Percentiles rank a stretch among this genome's conserved stretches.
Evolutionary conservation across 2,329 filamentous ascomycete species (phyloP).

Genomic region (Teratosphaeria gauchensis): DNA sequence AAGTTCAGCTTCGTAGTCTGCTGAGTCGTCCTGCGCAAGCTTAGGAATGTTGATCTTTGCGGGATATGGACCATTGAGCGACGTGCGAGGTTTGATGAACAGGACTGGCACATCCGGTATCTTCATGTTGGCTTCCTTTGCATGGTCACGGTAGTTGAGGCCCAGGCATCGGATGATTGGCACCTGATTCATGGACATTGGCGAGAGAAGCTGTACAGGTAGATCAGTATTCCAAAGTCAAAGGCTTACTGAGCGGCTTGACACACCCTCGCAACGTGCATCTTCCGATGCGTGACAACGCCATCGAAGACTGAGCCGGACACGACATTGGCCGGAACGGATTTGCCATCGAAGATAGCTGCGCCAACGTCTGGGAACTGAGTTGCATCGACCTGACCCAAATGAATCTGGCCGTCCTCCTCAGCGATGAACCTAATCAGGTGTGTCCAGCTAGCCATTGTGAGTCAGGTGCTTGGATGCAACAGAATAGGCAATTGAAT

Average conservation of each 20-base stretch:
- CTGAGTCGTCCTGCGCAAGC: background rate
- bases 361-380: background rate
- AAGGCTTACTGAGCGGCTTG: too few species aligned
- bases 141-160: background rate
- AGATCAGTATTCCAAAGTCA: too few species aligned
- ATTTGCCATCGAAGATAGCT: background rate
- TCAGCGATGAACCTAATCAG: background rate
- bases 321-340: background rate
- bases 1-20: background rate
- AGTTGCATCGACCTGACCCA: background rate
- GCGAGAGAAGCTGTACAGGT: background rate
- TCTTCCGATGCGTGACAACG: background rate
- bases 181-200: background rate
- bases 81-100: background rate
- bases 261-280: background rate
- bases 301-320: background rate
- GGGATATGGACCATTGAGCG: background rate
- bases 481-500: too few species aligned
- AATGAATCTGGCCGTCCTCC: background rate
- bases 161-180: background rate
- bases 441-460: background rate
- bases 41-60: background rate
- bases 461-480: too few species aligned
- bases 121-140: background rate
- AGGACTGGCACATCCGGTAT: background rate